These are phyloP conservation scores for Hypoxylon sp. DNA, from an alignment of 2,329 filamentous ascomycete species.

Conservation along the genomic window DNA sequence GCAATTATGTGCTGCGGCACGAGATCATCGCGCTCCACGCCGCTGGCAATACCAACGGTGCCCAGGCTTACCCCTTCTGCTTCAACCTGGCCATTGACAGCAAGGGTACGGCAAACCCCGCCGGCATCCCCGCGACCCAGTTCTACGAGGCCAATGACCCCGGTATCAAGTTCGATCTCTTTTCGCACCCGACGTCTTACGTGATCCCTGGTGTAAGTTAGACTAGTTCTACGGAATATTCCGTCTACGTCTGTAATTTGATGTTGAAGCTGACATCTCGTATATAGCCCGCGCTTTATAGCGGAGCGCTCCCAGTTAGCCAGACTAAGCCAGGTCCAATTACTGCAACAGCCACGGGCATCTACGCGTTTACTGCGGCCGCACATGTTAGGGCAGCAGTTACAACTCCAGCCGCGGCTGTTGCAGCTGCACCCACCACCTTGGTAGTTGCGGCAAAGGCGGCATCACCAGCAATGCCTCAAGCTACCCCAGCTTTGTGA, in stretches of 20 bases:
- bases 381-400: conserved; percentile 25
- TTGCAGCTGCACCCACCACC: conserved; percentile 30
- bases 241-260: not conserved
- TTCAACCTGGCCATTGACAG: conserved; percentile 70
- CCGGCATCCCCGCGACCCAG: conserved; percentile 64
- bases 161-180: conserved; percentile 70
- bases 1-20: conserved; percentile 70
- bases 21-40: conserved; percentile 69
- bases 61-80: conserved; percentile 67
- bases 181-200: conserved; percentile 54
- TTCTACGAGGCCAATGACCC: conserved; percentile 68
- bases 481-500: conserved; percentile 21
- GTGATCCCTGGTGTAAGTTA: conserved; percentile 47
- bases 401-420: conserved; percentile 8
- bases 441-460: conserved; percentile 23
- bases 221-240: conserved; percentile 4
- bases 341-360: conserved; percentile 49
- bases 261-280: conserved; percentile 20
- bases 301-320: conserved; percentile 47
- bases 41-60: conserved; percentile 60
- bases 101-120: conserved; percentile 61
- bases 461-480: conserved; percentile 28
- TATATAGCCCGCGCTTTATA: conserved; percentile 49
- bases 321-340: conserved; percentile 48
- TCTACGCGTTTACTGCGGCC: conserved; percentile 43